Conservation (phyloP, 768 basidiomycete species). For the Galerina sulciceps region DNA sequence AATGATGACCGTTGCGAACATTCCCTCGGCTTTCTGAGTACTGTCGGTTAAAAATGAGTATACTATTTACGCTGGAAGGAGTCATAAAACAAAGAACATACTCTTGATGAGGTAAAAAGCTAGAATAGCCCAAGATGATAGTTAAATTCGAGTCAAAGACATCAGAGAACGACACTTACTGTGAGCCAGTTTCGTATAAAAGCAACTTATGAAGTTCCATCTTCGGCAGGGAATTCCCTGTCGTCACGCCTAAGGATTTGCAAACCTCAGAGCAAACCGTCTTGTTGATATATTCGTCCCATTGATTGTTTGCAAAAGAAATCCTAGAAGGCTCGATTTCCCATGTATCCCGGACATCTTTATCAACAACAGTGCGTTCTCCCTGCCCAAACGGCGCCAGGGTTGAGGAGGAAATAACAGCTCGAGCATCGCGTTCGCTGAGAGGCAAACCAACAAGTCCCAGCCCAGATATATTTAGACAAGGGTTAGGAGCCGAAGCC, state of each 20-base stretch:
- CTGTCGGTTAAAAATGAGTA: constrained; percentile 29
- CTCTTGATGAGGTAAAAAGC: constrained; percentile 54
- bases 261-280: constrained; percentile 34
- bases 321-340: constrained; percentile 44
- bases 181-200: constrained; percentile 47
- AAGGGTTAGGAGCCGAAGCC: constrained; percentile 43
- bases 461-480: constrained; percentile 39
- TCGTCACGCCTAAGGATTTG: constrained; percentile 37
- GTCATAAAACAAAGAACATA: constrained; percentile 23
- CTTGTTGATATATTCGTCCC: constrained; percentile 33
- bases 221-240: constrained; percentile 26
- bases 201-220: constrained; percentile 46
- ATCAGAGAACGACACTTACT: constrained; percentile 22
- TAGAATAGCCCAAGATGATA: constrained; percentile 22
- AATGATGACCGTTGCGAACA: constrained; percentile 57
- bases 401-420: constrained; percentile 36
- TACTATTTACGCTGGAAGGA: neutral
- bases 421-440: constrained; percentile 38
- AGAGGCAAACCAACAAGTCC: constrained; percentile 49
- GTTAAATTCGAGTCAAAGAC: constrained; percentile 31
- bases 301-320: constrained; percentile 42
- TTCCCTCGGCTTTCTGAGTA: constrained; percentile 49
- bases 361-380: constrained; percentile 45
- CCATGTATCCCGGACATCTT: constrained; percentile 50
- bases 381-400: constrained; percentile 51